Percentiles rank a stretch among this genome's conserved stretches.
phyloP scores from a whole-genome alignment of 2,329 filamentous ascomycete genomes.

The Pseudocercospora eumusae region DNA sequence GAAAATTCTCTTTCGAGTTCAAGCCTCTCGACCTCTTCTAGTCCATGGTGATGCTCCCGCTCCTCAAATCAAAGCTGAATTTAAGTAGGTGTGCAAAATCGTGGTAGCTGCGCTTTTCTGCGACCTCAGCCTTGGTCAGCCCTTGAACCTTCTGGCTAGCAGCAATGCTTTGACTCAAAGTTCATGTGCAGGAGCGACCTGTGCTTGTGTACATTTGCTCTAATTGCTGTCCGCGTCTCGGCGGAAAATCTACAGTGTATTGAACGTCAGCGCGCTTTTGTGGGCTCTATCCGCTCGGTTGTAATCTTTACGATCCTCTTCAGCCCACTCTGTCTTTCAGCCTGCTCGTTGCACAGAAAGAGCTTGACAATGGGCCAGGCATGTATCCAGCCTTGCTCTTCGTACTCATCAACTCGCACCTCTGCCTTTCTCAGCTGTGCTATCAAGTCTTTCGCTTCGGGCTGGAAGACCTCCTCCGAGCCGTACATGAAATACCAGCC shows the following conservation, averaged over 20 bases:
- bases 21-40: too few species aligned
- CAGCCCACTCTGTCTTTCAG: conserved; percentile 52
- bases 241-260: not conserved
- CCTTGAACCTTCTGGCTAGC: too few species aligned
- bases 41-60: too few species aligned
- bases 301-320: conserved; percentile 45
- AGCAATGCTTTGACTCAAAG: too few species aligned
- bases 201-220: not conserved
- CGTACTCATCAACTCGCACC: conserved; percentile 58
- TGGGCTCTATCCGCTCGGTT: conserved; percentile 20
- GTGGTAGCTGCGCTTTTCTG: too few species aligned
- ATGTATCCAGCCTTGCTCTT: conserved; percentile 70
- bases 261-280: conserved; percentile 16
- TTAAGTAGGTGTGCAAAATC: too few species aligned
- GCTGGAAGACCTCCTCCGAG: conserved; percentile 73
- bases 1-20: too few species aligned
- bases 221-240: not conserved
- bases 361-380: conserved; percentile 75
- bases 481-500: conserved; percentile 74
- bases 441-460: conserved; percentile 66
- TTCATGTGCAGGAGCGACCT: not conserved
- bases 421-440: conserved; percentile 56
- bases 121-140: too few species aligned
- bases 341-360: conserved; percentile 54
- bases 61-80: too few species aligned